Base-by-base conservation (phyloP, 176 grass and related monocot species). In the Oryza rufipogon region DNA sequence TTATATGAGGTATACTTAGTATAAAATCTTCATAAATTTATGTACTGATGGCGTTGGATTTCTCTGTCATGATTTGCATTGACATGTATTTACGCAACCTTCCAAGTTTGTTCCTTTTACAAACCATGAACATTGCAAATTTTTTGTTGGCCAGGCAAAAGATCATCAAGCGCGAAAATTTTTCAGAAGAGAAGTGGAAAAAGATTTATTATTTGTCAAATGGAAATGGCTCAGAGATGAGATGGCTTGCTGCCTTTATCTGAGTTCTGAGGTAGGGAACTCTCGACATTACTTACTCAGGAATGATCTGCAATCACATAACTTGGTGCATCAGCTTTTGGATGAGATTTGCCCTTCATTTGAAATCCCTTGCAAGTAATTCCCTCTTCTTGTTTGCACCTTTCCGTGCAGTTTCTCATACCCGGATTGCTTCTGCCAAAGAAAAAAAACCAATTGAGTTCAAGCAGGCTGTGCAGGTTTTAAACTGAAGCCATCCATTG, bases 201-300 rank as follows among this genome's bases (percentile, higher is more conserved):
- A 99, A 99, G 66, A 91, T 92, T 36, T 96, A 92, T 80, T 99
- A 93, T 80, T 91, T 99, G 84, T 91, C 96, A 49, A 99, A 99
- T 92, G 93, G 96, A 92, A 99, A 99, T 82, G 96, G 93, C 63
- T 95, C 91, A 48, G 96, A 99, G 87, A 92, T 99, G 93, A 92
- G 93, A 75, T 99, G 91, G 96, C 81, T 99, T 89, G 91, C 91
- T 80, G 61, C 93, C 82, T 96, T 99, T 86, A 87, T 95, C 80
- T 99, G 88, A 94, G 68, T 85, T 95, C 80, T 99, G 88, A 94
- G 68, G 67, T 63, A 86, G 22, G 47, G 9, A 68, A 80, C 77
- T 13, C 45, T 73, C n/a, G 4, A 75, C 82, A 66, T 83, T 86
- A 36, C 11, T 71, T 30, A 54, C 9, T 64, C 11, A 9, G 76